Percentiles rank a stretch among this genome's conserved stretches.
Evolutionary conservation across 2,329 filamentous ascomycete genomes (phyloP).

Genomic region (Colletotrichum sojae): DNA sequence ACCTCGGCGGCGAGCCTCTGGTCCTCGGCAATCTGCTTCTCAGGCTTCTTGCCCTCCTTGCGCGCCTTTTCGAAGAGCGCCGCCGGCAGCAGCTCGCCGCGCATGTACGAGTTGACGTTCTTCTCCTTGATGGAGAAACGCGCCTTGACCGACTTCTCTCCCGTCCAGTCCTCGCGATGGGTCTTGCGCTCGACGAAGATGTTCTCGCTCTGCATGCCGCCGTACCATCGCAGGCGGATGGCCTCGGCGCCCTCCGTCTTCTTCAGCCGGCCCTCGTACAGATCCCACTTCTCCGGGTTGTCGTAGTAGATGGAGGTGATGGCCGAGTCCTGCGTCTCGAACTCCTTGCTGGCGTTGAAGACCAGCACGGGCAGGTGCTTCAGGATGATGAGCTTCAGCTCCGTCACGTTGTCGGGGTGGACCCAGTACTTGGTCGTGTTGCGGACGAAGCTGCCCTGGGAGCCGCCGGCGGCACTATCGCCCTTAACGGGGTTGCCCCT

Average conservation of each 20-base stretch:
- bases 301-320: conserved; percentile 99
- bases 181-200: conserved; percentile 99
- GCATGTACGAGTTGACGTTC: conserved; percentile 92
- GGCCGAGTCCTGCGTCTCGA: conserved; percentile 89
- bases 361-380: conserved; percentile 98
- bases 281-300: conserved; percentile 92
- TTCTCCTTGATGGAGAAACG: conserved; percentile 97
- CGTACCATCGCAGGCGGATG: conserved; percentile 97
- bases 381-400: conserved; percentile 96
- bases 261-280: conserved; percentile 94
- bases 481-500: conserved; percentile 93
- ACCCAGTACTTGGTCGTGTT: conserved; percentile 99
- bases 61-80: conserved; percentile 97
- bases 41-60: conserved; percentile 93
- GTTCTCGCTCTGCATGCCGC: conserved; percentile 93
- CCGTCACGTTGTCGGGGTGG: conserved; percentile 97
- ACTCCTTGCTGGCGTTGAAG: conserved; percentile 98
- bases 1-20: conserved; percentile 92
- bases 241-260: conserved; percentile 98
- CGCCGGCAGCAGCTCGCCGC: conserved; percentile 85
- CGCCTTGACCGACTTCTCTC: conserved; percentile 98
- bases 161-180: conserved; percentile 98
- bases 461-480: conserved; percentile 90
- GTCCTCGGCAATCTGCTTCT: conserved; percentile 91
- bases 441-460: conserved; percentile 94